Base-by-base conservation (phyloP, 345 rosid species). In the Balakata baccata region DNA sequence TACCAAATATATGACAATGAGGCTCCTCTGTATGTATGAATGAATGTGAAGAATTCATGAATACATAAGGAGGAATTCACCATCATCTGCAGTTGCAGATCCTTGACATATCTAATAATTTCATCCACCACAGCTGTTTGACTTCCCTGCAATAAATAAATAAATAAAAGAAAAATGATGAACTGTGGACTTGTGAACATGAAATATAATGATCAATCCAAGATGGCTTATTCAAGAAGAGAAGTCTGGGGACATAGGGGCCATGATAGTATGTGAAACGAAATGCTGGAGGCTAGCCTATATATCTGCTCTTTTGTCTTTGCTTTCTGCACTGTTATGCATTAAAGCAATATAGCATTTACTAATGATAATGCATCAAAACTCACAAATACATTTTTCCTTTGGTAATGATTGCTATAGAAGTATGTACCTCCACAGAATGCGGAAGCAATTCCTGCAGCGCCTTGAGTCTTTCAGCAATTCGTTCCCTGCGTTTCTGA, bases 11-110 rank as follows among this genome's bases (percentile, higher is more conserved):
- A 61, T 29, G 41, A 61, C 0, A 43, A 61, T 25, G 65, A 37
- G 38, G 65, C 41, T 61, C 18, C 14, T 66, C 45, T 39, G 25
- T 18, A 47, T 54, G 66, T 5, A 45, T 18, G 57, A 34, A 29
- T 29, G 34, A 29, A 49, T 45, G 45, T 18, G 43, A 11, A 8
- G 12, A 45, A 4, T 62, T 2, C 43, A 20, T 46, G 7, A 50
- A 23, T 29, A 29, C 34, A 59, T 22, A 14, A 22, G 16, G 43
- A 63, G 18, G 20, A 53, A 69, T 29, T 69, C 78, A 87, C 94
- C 90, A 81, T 86, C 77, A 89, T 66, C 78, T 86, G 89, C 65
- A 83, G 70, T 74, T 89, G 91, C 77, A 89, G 80, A 81, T 81
- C 81, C 85, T 87, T 87, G 74, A 87, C 82, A 73, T 86, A 75